Conservation (phyloP, 2,329 filamentous ascomycete genomes). For the Phoma sp. region DNA sequence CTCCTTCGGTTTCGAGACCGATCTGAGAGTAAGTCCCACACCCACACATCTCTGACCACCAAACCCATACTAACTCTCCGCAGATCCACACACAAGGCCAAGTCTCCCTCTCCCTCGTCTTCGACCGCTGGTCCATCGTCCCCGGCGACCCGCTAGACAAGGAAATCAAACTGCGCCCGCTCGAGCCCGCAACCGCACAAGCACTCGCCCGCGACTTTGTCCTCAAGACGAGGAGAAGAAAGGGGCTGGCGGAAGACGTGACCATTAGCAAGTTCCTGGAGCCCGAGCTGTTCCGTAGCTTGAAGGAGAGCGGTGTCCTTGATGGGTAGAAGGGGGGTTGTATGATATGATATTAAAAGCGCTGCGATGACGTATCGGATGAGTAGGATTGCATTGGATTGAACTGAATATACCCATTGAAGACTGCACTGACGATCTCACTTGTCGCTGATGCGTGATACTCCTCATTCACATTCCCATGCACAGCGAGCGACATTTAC, state of each 20-base stretch:
- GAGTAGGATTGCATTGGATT: neutral
- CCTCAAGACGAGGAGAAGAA: slow-evolving; percentile 90
- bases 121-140: slow-evolving; percentile 95
- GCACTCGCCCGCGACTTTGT: slow-evolving; percentile 95
- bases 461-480: too few species aligned
- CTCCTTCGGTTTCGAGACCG: slow-evolving; percentile 97
- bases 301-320: slow-evolving; percentile 88
- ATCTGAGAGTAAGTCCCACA: slow-evolving; percentile 68
- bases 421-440: too few species aligned
- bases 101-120: slow-evolving; percentile 88
- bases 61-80: slow-evolving; percentile 10
- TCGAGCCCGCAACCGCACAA: slow-evolving; percentile 88
- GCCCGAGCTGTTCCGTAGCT: slow-evolving; percentile 85
- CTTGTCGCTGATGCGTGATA: too few species aligned
- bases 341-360: slow-evolving; percentile 12
- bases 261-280: slow-evolving; percentile 96
- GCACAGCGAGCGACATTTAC: too few species aligned
- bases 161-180: slow-evolving; percentile 78
- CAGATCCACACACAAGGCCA: slow-evolving; percentile 91
- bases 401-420: slow-evolving; percentile 18
- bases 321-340: slow-evolving; percentile 59
- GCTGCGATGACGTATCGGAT: slow-evolving; percentile 4
- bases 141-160: slow-evolving; percentile 94
- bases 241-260: slow-evolving; percentile 94
- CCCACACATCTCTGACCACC: neutral